Percentiles rank a stretch among this genome's conserved stretches.
phyloP scores from a whole-genome alignment of 2,329 filamentous ascomycete species.

The Neophaeococcomyces aloes region DNA sequence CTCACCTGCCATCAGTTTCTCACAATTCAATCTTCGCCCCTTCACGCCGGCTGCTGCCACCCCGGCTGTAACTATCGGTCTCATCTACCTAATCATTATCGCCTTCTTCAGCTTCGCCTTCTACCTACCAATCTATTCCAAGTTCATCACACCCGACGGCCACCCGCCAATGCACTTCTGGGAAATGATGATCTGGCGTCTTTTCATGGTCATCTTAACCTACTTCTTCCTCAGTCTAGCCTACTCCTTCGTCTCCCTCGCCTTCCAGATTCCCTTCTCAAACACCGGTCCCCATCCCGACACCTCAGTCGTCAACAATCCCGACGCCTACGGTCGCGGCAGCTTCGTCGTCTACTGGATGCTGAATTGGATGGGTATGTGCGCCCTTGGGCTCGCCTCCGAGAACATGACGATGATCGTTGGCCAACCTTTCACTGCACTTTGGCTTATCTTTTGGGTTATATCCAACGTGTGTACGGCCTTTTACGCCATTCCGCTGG shows the following conservation, averaged over 20 bases:
- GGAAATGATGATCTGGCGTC: constrained; percentile 50
- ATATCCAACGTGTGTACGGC: constrained; percentile 53
- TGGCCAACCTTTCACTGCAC: constrained; percentile 49
- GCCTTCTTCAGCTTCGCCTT: constrained; percentile 58
- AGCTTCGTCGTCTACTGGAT: constrained; percentile 56
- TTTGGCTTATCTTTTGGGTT: constrained; percentile 58
- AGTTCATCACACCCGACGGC: constrained; percentile 43
- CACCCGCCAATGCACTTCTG: constrained; percentile 49
- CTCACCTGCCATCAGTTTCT: constrained; percentile 47
- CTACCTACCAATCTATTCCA: constrained; percentile 52
- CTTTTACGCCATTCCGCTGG: constrained; percentile 51
- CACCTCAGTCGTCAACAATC: constrained; percentile 26
- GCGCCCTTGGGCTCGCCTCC: constrained; percentile 50
- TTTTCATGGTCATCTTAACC: constrained; percentile 47
- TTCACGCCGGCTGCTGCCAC: constrained; percentile 46
- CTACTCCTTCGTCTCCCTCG: constrained; percentile 54
- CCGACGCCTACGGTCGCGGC: constrained; percentile 46
- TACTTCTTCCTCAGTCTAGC: constrained; percentile 54
- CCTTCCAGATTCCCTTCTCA: constrained; percentile 54
- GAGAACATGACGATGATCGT: constrained; percentile 57
- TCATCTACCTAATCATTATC: constrained; percentile 59
- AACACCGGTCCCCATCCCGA: constrained; percentile 31
- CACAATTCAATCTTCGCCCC: constrained; percentile 47
- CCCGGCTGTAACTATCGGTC: constrained; percentile 50
- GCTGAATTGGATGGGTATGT: constrained; percentile 54